A percentile compares a stretch with the other conserved stretches of the same genome.
phyloP scores from a whole-genome alignment of 352 stramenopile species.

The Aphanomyces astaci region DNA sequence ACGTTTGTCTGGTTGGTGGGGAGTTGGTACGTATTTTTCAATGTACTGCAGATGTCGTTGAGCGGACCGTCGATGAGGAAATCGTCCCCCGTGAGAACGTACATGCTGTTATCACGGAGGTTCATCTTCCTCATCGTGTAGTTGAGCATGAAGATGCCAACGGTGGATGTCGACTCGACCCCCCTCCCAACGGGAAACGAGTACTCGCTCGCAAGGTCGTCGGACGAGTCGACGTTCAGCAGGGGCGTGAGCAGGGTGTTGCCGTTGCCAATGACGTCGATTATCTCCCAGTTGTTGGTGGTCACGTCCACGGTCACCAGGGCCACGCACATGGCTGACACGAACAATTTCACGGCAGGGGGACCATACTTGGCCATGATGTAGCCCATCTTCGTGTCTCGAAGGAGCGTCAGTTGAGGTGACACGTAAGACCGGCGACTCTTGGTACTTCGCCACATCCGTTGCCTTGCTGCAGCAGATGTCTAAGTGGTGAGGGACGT shows the following conservation, averaged over 20 bases:
- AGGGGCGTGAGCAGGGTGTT: constrained; percentile 6
- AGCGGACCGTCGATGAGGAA: neutral
- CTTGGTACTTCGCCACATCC: no score
- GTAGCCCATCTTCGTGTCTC: no score
- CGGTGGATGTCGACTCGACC: neutral
- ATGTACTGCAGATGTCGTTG: neutral
- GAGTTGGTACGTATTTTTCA: neutral
- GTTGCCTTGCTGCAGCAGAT: no score
- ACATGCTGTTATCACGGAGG: neutral
- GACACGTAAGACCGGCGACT: no score
- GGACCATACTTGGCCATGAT: no score
- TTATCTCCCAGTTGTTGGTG: constrained; percentile 20
- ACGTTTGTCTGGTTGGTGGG: neutral
- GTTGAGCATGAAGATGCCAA: neutral
- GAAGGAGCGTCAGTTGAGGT: no score
- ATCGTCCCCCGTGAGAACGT: neutral
- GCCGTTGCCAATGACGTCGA: constrained; percentile 5
- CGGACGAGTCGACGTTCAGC: neutral
- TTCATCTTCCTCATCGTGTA: neutral
- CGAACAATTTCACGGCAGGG: neutral
- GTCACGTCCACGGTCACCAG: neutral
- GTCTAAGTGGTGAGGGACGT: no score
- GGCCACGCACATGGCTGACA: neutral
- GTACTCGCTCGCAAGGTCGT: neutral
- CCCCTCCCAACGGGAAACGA: neutral